Evolutionary conservation across 1,139 yeast genomes (phyloP).

Genomic region (Lodderomyces theae): DNA sequence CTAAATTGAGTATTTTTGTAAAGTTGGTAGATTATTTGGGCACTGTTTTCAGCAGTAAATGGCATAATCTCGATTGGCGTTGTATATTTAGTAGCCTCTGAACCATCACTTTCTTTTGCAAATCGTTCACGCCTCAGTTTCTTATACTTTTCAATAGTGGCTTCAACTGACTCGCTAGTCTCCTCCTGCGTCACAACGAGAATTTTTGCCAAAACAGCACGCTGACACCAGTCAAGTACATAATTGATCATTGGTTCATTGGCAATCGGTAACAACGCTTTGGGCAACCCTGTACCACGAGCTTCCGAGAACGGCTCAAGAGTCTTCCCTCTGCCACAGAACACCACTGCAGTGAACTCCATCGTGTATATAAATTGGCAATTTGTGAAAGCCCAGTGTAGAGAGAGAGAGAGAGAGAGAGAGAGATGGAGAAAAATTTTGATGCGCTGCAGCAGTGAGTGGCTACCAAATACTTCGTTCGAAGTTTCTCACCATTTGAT

Average conservation of each 20-base stretch:
- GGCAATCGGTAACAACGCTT: conserved; percentile 86
- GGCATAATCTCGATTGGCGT: conserved; percentile 42
- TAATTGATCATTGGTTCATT: conserved; percentile 87
- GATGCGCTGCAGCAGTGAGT: not conserved
- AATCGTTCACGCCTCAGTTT: conserved; percentile 13
- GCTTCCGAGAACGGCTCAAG: conserved; percentile 69
- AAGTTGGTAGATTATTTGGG: conserved; percentile 55
- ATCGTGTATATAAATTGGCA: too few species aligned
- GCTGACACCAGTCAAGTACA: conserved; percentile 90
- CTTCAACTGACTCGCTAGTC: conserved; percentile 24
- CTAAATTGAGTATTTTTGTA: conserved; percentile 28
- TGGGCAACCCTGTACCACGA: conserved; percentile 62
- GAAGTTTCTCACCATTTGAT: too few species aligned
- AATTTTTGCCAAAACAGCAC: conserved; percentile 68
- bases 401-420: too few species aligned
- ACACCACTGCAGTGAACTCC: conserved; percentile 90
- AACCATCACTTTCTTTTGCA: not conserved
- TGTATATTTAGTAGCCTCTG: conserved; percentile 16
- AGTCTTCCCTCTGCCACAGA: conserved; percentile 80
- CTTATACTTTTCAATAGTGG: conserved; percentile 48
- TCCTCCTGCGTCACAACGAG: conserved; percentile 36
- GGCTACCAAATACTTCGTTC: conserved; percentile 5
- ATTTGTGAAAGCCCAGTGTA: too few species aligned
- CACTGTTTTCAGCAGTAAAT: conserved; percentile 53
- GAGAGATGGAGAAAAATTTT: conserved; percentile 1